phyloP scores from a whole-genome alignment of 1,284 basidiomycete species.

The Amylostereum areolatum region DNA sequence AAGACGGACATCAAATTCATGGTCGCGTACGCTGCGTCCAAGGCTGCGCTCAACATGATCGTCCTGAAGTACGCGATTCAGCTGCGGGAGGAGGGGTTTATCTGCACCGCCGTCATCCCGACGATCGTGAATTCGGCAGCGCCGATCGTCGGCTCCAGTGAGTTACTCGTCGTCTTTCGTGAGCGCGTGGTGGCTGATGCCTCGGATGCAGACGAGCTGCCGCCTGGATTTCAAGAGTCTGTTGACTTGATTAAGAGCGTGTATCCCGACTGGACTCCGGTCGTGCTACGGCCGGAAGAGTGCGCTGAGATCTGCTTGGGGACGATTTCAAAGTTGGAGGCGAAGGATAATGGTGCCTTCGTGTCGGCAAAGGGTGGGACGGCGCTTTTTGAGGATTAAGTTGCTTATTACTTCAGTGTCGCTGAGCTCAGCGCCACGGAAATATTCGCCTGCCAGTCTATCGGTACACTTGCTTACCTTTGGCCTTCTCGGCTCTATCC shows the following conservation, averaged over 20 bases:
- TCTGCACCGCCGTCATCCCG: neutral
- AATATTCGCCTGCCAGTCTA: no score
- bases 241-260: neutral
- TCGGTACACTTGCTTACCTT: no score
- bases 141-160: neutral
- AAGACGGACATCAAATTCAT: conserved; percentile 4
- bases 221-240: neutral
- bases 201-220: neutral
- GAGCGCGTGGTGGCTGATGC: neutral
- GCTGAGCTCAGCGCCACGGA: no score
- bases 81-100: neutral
- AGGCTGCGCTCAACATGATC: conserved; percentile 34
- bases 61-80: conserved; percentile 31
- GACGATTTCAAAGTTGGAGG: neutral
- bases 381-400: neutral
- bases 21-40: conserved; percentile 28
- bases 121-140: neutral
- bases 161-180: neutral
- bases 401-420: neutral
- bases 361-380: neutral
- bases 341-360: conserved; percentile 1
- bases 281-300: neutral
- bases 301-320: neutral
- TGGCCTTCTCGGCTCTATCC: no score
- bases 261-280: neutral